Conservation (phyloP, 495 filamentous ascomycete species). For the Penicillium longicatenatum region DNA sequence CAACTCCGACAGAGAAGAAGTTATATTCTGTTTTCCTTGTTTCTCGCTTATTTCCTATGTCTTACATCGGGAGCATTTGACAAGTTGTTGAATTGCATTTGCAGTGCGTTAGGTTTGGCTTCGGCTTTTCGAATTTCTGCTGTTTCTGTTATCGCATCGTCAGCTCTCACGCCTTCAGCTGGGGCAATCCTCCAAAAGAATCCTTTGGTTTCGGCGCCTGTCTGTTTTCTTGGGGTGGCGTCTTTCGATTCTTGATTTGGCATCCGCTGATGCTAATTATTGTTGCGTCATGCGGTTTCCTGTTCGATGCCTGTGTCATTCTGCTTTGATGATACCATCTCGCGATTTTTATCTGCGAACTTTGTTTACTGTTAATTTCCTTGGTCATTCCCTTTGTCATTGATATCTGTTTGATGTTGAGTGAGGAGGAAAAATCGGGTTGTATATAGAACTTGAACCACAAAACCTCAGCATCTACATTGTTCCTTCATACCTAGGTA, state of each 20-base stretch:
- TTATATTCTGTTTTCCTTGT: constrained; percentile 6
- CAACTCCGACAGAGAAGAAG: constrained; percentile 5
- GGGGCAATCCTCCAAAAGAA: constrained; percentile 25
- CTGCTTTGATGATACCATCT: constrained; percentile 50
- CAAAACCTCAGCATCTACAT: constrained; percentile 10
- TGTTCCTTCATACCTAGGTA: not conserved
- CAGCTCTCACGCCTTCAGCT: constrained; percentile 15
- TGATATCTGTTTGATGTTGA: constrained; percentile 13
- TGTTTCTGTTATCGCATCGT: constrained; percentile 18
- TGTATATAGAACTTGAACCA: constrained; percentile 27
- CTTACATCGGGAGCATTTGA: constrained; percentile 24
- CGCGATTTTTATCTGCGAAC: constrained; percentile 28
- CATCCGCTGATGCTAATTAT: constrained; percentile 16
- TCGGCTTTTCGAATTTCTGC: constrained; percentile 29
- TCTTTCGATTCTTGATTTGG: constrained; percentile 24
- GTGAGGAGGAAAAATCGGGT: constrained; percentile 13
- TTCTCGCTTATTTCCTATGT: constrained; percentile 10
- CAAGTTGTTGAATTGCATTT: constrained; percentile 31
- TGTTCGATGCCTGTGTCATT: constrained; percentile 33
- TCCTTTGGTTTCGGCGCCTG: constrained; percentile 30
- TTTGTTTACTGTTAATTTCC: constrained; percentile 2
- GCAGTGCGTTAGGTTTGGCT: constrained; percentile 32
- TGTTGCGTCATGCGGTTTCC: constrained; percentile 12
- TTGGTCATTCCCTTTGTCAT: constrained; percentile 6
- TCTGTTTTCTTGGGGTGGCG: constrained; percentile 34